Evolutionary conservation across 306 rosid genomes (phyloP).

Genomic region (Lathyrus sativus): DNA sequence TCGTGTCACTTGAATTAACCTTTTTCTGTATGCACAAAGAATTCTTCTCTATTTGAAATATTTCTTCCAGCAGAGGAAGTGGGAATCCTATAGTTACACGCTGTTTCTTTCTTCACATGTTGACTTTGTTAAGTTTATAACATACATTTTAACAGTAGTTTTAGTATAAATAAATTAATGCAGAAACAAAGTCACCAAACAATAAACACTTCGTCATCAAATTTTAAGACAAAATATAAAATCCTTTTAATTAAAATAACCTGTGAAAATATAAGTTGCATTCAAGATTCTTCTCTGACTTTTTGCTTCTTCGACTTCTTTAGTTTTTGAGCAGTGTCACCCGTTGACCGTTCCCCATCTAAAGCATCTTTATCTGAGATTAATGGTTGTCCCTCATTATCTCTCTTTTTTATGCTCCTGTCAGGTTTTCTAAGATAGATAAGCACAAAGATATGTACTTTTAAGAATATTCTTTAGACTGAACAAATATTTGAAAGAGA

Average conservation of each 20-base stretch:
- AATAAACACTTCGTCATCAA: background rate
- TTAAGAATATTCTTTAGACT: background rate
- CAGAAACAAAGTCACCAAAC: conserved; percentile 6
- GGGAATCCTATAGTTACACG: conserved; percentile 21
- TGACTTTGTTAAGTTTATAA: background rate
- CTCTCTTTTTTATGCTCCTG: conserved; percentile 59
- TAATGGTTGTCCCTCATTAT: conserved; percentile 42
- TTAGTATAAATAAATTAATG: conserved; percentile 2
- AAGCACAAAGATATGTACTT: conserved; percentile 12
- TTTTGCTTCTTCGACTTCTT: conserved; percentile 51
- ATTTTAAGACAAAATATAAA: conserved; percentile 4
- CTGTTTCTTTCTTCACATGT: background rate
- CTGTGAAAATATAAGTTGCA: conserved; percentile 30
- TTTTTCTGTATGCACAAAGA: background rate
- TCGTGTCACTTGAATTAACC: conserved; percentile 4
- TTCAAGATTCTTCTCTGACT: conserved; percentile 42
- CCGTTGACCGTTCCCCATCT: conserved; percentile 29
- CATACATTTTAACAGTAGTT: background rate
- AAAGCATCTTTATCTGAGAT: conserved; percentile 36
- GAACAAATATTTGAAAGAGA: conserved; percentile 11
- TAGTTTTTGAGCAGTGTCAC: conserved; percentile 38
- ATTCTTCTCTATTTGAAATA: conserved; percentile 10
- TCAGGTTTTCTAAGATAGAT: conserved; percentile 11
- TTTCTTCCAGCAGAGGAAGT: conserved; percentile 3
- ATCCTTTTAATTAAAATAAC: conserved; percentile 23